These are phyloP conservation scores for Cryptococcus wingfieldii DNA, from an alignment of 1,284 basidiomycete species.

Conservation along the genomic window DNA sequence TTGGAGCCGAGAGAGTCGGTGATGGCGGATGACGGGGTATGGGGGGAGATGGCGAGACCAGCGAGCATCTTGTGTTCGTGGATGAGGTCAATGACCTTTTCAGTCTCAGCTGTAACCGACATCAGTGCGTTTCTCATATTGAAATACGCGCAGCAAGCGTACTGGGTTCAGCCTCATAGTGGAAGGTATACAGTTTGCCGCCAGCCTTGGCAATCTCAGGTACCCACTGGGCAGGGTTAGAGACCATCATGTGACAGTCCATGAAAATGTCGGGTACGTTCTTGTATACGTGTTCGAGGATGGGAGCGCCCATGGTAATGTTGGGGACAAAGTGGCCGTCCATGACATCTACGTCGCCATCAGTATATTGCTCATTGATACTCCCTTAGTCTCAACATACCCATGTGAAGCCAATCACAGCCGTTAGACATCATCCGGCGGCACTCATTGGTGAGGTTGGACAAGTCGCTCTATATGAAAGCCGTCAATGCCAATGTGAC, in stretches of 20 bases:
- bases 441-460: conserved; percentile 84
- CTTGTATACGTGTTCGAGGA: conserved; percentile 82
- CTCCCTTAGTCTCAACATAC: conserved; percentile 51
- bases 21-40: conserved; percentile 79
- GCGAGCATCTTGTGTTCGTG: conserved; percentile 70
- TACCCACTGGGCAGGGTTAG: conserved; percentile 96
- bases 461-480: conserved; percentile 69
- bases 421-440: conserved; percentile 86
- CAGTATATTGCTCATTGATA: neutral
- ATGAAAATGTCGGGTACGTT: conserved; percentile 93
- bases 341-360: conserved; percentile 71
- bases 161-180: conserved; percentile 86
- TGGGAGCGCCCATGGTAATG: conserved; percentile 91
- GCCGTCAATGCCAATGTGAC: neutral
- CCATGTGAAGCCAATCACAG: conserved; percentile 96
- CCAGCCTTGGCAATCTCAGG: conserved; percentile 93
- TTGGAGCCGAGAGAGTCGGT: conserved; percentile 72
- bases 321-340: conserved; percentile 99
- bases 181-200: conserved; percentile 93
- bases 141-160: conserved; percentile 37
- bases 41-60: conserved; percentile 89
- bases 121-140: neutral
- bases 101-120: conserved; percentile 52
- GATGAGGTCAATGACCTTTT: conserved; percentile 71
- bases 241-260: conserved; percentile 99